Evolutionary conservation across 192 early-diverging fungal genomes (phyloP).

Genomic region (Dissophora globulifera): DNA sequence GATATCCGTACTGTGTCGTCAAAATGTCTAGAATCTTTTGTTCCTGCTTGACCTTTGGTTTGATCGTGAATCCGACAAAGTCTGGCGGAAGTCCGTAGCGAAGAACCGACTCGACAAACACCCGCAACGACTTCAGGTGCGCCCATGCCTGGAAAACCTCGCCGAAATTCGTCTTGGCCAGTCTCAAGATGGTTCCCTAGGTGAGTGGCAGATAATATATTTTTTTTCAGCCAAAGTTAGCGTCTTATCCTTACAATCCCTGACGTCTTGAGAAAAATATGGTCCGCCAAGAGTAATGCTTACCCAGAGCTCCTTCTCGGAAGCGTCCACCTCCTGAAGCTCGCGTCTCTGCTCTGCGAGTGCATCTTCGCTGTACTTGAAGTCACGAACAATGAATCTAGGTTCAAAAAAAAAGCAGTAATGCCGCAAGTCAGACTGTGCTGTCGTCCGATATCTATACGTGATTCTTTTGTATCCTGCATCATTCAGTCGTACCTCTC

Average conservation of each 20-base stretch:
- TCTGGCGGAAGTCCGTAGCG: slow-evolving; percentile 98
- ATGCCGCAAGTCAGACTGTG: no score
- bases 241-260: no score
- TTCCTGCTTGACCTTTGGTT: slow-evolving; percentile 84
- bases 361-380: slow-evolving; percentile 88
- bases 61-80: slow-evolving; percentile 65
- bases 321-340: slow-evolving; percentile 62
- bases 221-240: background rate
- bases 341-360: slow-evolving; percentile 84
- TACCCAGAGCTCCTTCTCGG: slow-evolving; percentile 74
- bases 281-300: no score
- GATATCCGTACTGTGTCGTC: slow-evolving; percentile 81
- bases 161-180: slow-evolving; percentile 94
- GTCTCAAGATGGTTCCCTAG: slow-evolving; percentile 77
- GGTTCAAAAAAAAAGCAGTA: background rate
- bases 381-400: slow-evolving; percentile 95
- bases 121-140: slow-evolving; percentile 93
- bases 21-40: slow-evolving; percentile 82
- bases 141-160: slow-evolving; percentile 94
- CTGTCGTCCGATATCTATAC: no score
- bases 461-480: no score
- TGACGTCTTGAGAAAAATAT: no score
- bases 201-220: slow-evolving; percentile 13
- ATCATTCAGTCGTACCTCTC: slow-evolving; percentile 67
- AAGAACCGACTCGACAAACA: slow-evolving; percentile 96